A percentile compares a stretch with the other conserved stretches of the same genome.
Evolutionary conservation across 805 yeast genomes (phyloP).

Genomic region (Sugiyamaella smithiae): DNA sequence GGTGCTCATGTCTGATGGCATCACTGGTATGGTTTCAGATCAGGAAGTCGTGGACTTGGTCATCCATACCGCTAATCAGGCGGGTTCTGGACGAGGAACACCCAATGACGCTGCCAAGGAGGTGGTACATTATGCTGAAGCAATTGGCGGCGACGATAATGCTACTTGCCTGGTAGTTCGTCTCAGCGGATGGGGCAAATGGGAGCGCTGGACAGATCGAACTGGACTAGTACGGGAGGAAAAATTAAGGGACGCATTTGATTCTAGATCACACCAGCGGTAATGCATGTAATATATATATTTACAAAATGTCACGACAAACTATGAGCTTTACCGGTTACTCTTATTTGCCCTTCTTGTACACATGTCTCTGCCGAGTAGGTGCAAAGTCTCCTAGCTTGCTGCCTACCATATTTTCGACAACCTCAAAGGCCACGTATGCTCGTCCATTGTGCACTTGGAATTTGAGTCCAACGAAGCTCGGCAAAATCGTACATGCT

Average conservation of each 20-base stretch:
- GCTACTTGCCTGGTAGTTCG: constrained; percentile 87
- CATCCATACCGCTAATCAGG: constrained; percentile 52
- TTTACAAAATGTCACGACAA: background rate
- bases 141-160: constrained; percentile 89
- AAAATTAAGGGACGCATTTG: constrained; percentile 47
- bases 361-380: constrained; percentile 83
- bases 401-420: constrained; percentile 95
- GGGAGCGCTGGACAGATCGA: constrained; percentile 66
- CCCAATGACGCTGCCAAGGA: constrained; percentile 87
- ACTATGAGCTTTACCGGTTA: background rate
- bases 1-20: constrained; percentile 84
- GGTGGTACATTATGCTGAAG: constrained; percentile 76
- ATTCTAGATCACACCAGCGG: constrained; percentile 9
- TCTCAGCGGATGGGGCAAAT: constrained; percentile 88
- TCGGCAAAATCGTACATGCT: constrained; percentile 90
- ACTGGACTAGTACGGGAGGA: constrained; percentile 81
- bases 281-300: constrained; percentile 4
- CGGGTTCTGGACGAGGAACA: constrained; percentile 66
- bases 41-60: constrained; percentile 90
- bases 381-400: constrained; percentile 95
- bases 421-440: constrained; percentile 79
- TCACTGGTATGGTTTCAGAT: constrained; percentile 74
- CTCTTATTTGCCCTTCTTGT: constrained; percentile 45
- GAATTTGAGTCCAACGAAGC: constrained; percentile 90
- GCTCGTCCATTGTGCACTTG: constrained; percentile 96